Evolutionary conservation across 2,329 filamentous ascomycete genomes (phyloP), one percentile per base, ranked within the genome.

Genomic region (Alternaria arbusti): DNA sequence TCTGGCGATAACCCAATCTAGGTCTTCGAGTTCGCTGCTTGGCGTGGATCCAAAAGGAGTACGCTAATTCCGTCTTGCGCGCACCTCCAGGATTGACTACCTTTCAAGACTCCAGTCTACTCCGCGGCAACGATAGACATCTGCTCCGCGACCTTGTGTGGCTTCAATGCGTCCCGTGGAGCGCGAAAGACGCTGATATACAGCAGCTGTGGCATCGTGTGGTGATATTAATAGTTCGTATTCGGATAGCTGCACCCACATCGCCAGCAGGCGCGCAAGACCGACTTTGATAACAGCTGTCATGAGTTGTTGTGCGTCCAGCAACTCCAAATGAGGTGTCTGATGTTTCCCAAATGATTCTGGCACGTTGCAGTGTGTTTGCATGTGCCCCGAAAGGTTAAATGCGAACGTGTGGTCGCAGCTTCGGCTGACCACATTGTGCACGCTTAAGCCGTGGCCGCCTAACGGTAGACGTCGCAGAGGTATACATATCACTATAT

Each of bases 1-100:
- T 50, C 57, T 68, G 65, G 64, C 65, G 57, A 63, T 56, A 66
- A 59, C 64, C 64, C 73, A 68, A 68, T 72, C 71, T 32, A 30
- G 12, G 57, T 57, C 65, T 50, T 70, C 51, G 58, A 65, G 66
- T 64, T 64, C 62, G 63, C 58, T 69, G 58, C 63, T 69, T 67
- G 66, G 70, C 67, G 50, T 65, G 61, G 62, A 69, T 63, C 56
- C 57, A 58, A 67, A 67, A 70, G 68, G 68, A 70, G 67, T 55
- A 52, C 36, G 36, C 36, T 40, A 40, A 40, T 17, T 55, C 54
- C 32, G 43, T 20, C 44, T 17, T 20, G 46, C 32, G 12, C 49
- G 12, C 49, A 51, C 49, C 15, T n/a, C 20, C 20, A 20, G 28
- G 22, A 12, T 32, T 36, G 9, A 25, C 32, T 44, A 15, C 15